A percentile compares a stretch with the other conserved stretches of the same genome.
Conservation (phyloP, 2,329 filamentous ascomycete species). For the Aspergillus brunneoviolaceus region DNA sequence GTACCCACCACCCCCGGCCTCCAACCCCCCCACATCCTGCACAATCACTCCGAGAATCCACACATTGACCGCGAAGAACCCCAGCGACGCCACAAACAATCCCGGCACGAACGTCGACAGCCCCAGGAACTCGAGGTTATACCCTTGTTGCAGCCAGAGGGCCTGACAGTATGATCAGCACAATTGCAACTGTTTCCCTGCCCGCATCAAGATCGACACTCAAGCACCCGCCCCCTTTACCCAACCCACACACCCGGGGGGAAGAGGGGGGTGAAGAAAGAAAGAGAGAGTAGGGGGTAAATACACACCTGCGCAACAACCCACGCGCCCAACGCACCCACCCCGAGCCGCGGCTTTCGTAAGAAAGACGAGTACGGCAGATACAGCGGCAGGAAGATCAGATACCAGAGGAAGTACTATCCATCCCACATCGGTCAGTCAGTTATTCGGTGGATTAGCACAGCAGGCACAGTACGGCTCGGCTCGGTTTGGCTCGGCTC, state of each 20-base stretch:
- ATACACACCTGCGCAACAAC: constrained; percentile 63
- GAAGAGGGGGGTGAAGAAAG: background rate
- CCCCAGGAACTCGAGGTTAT: constrained; percentile 75
- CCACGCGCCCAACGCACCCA: constrained; percentile 61
- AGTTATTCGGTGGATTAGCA: background rate
- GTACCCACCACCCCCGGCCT: too few species aligned
- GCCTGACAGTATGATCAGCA: constrained; percentile 45
- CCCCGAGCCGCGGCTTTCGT: constrained; percentile 58
- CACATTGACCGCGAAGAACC: constrained; percentile 82
- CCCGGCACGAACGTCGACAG: constrained; percentile 81
- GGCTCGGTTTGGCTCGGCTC: too few species aligned
- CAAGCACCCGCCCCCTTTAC: too few species aligned
- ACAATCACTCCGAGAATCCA: constrained; percentile 85
- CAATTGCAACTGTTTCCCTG: background rate
- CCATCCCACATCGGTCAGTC: background rate
- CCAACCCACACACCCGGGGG: too few species aligned
- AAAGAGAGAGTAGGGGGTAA: background rate
- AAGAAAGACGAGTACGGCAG: constrained; percentile 77
- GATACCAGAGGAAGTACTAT: constrained; percentile 98
- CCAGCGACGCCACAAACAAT: constrained; percentile 71
- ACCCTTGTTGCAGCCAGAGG: constrained; percentile 74
- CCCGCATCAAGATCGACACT: background rate
- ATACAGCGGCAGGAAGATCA: constrained; percentile 89
- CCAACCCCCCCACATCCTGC: constrained; percentile 54
- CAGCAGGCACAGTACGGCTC: too few species aligned